phyloP scores from a whole-genome alignment of 2,329 filamentous ascomycete genomes.

The Periglandula ipomoeae region DNA sequence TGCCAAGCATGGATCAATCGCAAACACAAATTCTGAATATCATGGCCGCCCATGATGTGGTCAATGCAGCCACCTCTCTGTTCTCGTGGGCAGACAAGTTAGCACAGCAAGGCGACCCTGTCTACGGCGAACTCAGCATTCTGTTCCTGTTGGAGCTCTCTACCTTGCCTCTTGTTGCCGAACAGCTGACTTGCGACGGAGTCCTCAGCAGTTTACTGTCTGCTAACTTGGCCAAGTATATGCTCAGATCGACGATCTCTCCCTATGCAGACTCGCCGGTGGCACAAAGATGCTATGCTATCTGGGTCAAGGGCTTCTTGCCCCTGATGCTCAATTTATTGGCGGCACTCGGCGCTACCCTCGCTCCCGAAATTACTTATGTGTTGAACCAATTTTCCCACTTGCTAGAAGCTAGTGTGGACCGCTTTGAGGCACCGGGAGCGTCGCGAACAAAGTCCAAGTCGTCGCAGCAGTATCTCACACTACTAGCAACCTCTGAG shows the following conservation, averaged over 20 bases:
- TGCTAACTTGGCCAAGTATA: constrained; percentile 68
- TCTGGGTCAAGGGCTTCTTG: constrained; percentile 83
- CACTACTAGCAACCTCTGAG: constrained; percentile 65
- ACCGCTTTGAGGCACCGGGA: constrained; percentile 57
- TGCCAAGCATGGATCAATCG: constrained; percentile 66
- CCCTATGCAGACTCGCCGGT: constrained; percentile 68
- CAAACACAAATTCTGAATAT: constrained; percentile 63
- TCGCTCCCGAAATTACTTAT: constrained; percentile 74
- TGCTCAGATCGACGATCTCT: constrained; percentile 61
- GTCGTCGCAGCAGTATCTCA: constrained; percentile 54
- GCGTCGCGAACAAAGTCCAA: constrained; percentile 41
- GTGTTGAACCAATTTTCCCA: constrained; percentile 86
- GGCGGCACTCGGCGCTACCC: constrained; percentile 66
- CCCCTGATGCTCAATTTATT: constrained; percentile 85
- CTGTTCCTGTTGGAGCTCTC: constrained; percentile 85
- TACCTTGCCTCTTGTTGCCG: constrained; percentile 68
- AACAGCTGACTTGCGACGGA: constrained; percentile 82
- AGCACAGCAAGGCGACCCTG: constrained; percentile 66
- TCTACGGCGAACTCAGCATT: constrained; percentile 89
- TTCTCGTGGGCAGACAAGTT: constrained; percentile 92
- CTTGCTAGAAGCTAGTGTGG: constrained; percentile 63
- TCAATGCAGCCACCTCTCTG: constrained; percentile 74
- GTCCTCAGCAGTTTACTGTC: constrained; percentile 71
- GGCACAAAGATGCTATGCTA: constrained; percentile 67
- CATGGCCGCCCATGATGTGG: constrained; percentile 60